Evolutionary conservation across 2,329 filamentous ascomycete genomes (phyloP), one percentile per base, ranked within the genome.

Genomic region (Beauveria rudraprayagi): DNA sequence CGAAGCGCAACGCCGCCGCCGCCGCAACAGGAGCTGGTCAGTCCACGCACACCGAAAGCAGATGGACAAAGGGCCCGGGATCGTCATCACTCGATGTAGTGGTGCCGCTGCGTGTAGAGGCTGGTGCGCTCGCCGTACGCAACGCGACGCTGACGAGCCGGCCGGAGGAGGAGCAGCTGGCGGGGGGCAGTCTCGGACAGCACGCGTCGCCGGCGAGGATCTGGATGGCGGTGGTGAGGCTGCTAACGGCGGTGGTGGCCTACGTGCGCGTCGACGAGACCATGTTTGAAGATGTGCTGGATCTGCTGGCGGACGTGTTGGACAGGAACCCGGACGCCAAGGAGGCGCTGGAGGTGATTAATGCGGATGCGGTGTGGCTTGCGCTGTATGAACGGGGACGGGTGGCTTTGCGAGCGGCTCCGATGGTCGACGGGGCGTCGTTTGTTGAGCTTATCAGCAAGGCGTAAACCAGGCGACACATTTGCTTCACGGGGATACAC

Each of bases 341-440:
- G 53, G 73, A 75, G 40, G 84, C 83, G 11, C 72, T 94, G 51
- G 84, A 89, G 65, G 73, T 70, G 3, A 75, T 88, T 58, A 92
- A 93, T 70, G 77, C 80, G 1, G 90, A 94, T 76, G 87, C 88
- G 1, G 87, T 94, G 4, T 95, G 91, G 91, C 73, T 93, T 65
- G 77, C 78, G 46, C 72, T 83, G 68, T 81, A 82, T 61, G 75
- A 81, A 67, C 71, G 72, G 59, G 79, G 80, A 10, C 65, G 73
- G 62, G 67, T 77, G 41, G 67, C 75, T 58, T 67, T 66, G 63
- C 65, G 70, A 61, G 69, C 71, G 46, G 71, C 69, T 11, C 80
- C 80, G 9, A 66, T 70, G 24, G 67, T 81, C 66, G 74, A 80
- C 5, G 79, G 78, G 0, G 68, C 74, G 47, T 66, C 65, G 5